Evolutionary conservation across 1,139 yeast species (phyloP).

Genomic region (Candida sanyaensis): DNA sequence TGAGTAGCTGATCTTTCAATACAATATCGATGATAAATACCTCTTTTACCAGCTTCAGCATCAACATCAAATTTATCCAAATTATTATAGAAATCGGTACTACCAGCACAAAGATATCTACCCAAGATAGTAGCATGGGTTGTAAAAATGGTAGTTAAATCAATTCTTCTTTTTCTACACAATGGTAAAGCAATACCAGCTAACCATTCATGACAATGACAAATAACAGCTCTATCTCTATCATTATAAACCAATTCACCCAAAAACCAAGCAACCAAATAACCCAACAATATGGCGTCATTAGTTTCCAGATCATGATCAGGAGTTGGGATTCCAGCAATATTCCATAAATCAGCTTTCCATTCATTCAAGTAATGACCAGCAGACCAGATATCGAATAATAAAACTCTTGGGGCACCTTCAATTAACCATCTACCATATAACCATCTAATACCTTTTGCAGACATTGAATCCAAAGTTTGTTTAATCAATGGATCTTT

Average conservation of each 20-base stretch:
- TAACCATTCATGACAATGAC: slow-evolving; percentile 97
- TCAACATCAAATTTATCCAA: slow-evolving; percentile 91
- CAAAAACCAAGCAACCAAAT: slow-evolving; percentile 93
- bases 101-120: slow-evolving; percentile 93
- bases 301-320: slow-evolving; percentile 85
- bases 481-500: slow-evolving; percentile 61
- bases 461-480: slow-evolving; percentile 71
- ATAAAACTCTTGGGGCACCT: slow-evolving; percentile 91
- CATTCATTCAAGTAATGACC: slow-evolving; percentile 75
- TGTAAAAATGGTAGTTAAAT: slow-evolving; percentile 93
- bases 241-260: slow-evolving; percentile 90
- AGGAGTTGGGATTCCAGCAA: slow-evolving; percentile 93
- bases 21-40: slow-evolving; percentile 95
- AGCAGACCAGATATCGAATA: slow-evolving; percentile 85
- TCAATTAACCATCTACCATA: slow-evolving; percentile 98
- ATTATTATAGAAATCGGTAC: slow-evolving; percentile 93
- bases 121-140: slow-evolving; percentile 97
- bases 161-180: slow-evolving; percentile 88
- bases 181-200: slow-evolving; percentile 96
- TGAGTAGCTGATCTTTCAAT: slow-evolving; percentile 97
- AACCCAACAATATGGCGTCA: slow-evolving; percentile 90
- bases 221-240: slow-evolving; percentile 81
- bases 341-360: slow-evolving; percentile 91
- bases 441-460: slow-evolving; percentile 78
- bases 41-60: slow-evolving; percentile 97